Evolutionary conservation across 139 green algal species (phyloP), one percentile per base, ranked within the genome.

Genomic region (Ulvella scutata): DNA sequence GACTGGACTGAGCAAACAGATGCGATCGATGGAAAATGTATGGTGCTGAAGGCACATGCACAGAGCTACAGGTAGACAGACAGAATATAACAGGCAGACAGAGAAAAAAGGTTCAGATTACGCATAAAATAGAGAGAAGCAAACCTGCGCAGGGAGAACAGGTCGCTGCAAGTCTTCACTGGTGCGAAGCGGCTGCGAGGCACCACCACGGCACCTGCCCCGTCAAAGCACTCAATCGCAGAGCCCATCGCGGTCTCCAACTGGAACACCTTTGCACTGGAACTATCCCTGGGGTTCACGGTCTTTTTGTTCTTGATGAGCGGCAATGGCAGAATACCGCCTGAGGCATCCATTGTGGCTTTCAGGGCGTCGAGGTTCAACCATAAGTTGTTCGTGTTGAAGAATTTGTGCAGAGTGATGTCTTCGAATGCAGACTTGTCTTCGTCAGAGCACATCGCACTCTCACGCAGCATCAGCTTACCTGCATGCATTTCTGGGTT

Each of bases 371-470:
- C 62, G 51, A 96, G 82, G 79, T 91, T 90, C 10, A 96, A 82
- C 90, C 91, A 97, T 75, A 97, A 78, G 84, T 97, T 97, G 88
- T 96, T 97, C 73, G 91, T 96, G 88, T 97, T 97, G 88, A 97
- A 97, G 85, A 90, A 97, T 82, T 87, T 86, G 77, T 87, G 81
- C 36, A 67, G 79, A 4, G 35, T 61, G 43, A 96, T 86, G 82
- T 97, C 89, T 82, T 97, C 92, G 81, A 97, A 97, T 4, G 78
- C 74, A 10, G 51, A 76, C 85, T 95, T 94, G 85, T 97, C 92
- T 0, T 75, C 85, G 43, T 92, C 87, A 0, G 88, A 87, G 72
- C 88, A 94, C 91, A 92, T 92, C 3, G 91, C 91, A 51, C 79
- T 88, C 85, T 97, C 92, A 2, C 92, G 84, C 83, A 96, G 84